phyloP scores from a whole-genome alignment of 345 rosid genomes.

The Pugionium cornutum region DNA sequence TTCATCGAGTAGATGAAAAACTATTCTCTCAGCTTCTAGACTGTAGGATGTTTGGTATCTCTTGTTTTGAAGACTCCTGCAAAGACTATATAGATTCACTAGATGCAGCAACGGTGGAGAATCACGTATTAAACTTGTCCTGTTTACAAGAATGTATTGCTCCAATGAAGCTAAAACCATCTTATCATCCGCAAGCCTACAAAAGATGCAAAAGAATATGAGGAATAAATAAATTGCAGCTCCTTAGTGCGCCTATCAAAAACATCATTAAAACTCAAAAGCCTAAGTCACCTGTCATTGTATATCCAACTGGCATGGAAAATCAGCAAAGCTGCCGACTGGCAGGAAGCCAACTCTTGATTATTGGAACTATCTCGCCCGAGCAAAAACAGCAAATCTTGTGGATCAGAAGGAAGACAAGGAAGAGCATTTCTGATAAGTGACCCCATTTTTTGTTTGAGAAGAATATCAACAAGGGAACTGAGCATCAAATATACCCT shows the following conservation, averaged over 20 bases:
- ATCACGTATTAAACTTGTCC: constrained; percentile 41
- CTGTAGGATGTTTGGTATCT: constrained; percentile 64
- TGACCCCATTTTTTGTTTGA: constrained; percentile 57
- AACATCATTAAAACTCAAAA: constrained; percentile 18
- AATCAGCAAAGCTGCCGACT: constrained; percentile 68
- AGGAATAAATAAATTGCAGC: constrained; percentile 7
- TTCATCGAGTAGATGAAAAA: constrained; percentile 59
- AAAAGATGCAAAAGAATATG: constrained; percentile 35
- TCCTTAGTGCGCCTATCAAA: constrained; percentile 15
- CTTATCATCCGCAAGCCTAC: constrained; percentile 91
- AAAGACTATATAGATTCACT: constrained; percentile 72
- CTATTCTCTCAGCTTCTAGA: constrained; percentile 84
- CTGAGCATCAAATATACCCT: constrained; percentile 72
- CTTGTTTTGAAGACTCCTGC: constrained; percentile 57
- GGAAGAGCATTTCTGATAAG: constrained; percentile 61
- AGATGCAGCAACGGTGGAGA: constrained; percentile 44
- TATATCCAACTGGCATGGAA: constrained; percentile 68
- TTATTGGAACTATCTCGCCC: constrained; percentile 66
- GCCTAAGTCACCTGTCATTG: constrained; percentile 67
- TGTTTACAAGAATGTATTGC: constrained; percentile 72
- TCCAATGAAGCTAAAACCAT: constrained; percentile 76
- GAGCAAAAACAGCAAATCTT: constrained; percentile 77
- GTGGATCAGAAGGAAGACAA: constrained; percentile 83
- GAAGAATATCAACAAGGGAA: constrained; percentile 73
- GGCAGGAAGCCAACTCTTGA: constrained; percentile 62